phyloP scores from a whole-genome alignment of 1,139 yeast genomes.

The Sugiyamaella novakii region DNA sequence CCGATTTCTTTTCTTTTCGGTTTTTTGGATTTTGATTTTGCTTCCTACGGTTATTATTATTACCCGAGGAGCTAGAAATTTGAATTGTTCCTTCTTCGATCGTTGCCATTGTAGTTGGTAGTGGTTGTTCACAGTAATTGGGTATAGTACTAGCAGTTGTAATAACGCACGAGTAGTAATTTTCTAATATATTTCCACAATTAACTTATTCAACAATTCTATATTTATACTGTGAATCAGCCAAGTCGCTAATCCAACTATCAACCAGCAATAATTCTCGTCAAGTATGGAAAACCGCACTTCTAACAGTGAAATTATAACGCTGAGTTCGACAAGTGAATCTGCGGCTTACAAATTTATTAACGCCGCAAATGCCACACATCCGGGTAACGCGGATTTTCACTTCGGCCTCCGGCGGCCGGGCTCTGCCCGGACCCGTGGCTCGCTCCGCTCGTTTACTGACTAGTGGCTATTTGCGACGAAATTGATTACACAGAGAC shows the following conservation, averaged over 20 bases:
- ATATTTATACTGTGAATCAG: neutral
- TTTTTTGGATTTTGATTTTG: constrained; percentile 16
- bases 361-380: too few species aligned
- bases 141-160: neutral
- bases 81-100: constrained; percentile 25
- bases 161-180: too few species aligned
- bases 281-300: neutral
- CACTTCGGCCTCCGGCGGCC: too few species aligned
- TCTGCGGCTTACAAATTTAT: constrained; percentile 7
- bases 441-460: too few species aligned
- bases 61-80: constrained; percentile 2
- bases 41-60: constrained; percentile 9
- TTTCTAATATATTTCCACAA: too few species aligned
- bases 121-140: neutral
- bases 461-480: too few species aligned
- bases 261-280: neutral
- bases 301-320: neutral
- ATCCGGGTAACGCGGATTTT: too few species aligned
- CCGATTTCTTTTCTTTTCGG: constrained; percentile 7
- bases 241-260: too few species aligned
- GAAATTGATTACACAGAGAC: too few species aligned
- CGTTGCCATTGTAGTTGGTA: constrained; percentile 15
- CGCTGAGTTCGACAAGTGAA: neutral
- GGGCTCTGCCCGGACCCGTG: too few species aligned
- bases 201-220: neutral